Conservation (phyloP, 768 basidiomycete species). For the Hypholoma fasciculare region DNA sequence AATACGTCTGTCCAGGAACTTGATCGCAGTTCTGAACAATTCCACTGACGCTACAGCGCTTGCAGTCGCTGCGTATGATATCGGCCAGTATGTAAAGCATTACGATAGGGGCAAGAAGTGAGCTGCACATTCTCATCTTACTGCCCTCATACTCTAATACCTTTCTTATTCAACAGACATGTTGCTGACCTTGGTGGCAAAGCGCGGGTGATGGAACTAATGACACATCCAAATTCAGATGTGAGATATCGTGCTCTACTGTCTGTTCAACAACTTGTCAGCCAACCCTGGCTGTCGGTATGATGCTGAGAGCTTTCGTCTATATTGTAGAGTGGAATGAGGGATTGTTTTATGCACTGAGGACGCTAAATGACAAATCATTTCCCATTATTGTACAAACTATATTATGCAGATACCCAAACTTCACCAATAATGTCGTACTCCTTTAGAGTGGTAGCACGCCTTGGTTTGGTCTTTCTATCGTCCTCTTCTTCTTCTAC, state of each 20-base stretch:
- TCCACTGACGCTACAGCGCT: conserved; percentile 77
- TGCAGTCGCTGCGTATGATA: conserved; percentile 90
- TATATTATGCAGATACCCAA: conserved; percentile 45
- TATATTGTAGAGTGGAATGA: background rate
- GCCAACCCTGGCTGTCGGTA: conserved; percentile 77
- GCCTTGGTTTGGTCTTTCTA: conserved; percentile 24
- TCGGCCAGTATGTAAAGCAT: conserved; percentile 93
- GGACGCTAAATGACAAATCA: background rate
- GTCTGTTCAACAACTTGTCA: conserved; percentile 88
- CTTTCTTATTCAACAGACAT: conserved; percentile 41
- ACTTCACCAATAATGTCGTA: conserved; percentile 73
- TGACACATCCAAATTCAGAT: conserved; percentile 85
- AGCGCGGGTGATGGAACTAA: conserved; percentile 85
- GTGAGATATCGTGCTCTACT: conserved; percentile 92
- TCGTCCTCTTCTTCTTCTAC: conserved; percentile 21
- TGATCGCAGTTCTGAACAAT: conserved; percentile 70
- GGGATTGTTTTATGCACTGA: background rate
- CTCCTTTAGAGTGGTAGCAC: conserved; percentile 60
- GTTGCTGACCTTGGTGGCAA: conserved; percentile 88
- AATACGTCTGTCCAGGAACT: conserved; percentile 44
- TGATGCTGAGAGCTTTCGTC: conserved; percentile 17
- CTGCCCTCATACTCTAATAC: conserved; percentile 1
- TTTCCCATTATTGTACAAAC: background rate
- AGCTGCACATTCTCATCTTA: conserved; percentile 21
- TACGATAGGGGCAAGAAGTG: conserved; percentile 92